Evolutionary conservation across 2,329 filamentous ascomycete genomes (phyloP), one percentile per base, ranked within the genome.

Genomic region (Botrytis porri): DNA sequence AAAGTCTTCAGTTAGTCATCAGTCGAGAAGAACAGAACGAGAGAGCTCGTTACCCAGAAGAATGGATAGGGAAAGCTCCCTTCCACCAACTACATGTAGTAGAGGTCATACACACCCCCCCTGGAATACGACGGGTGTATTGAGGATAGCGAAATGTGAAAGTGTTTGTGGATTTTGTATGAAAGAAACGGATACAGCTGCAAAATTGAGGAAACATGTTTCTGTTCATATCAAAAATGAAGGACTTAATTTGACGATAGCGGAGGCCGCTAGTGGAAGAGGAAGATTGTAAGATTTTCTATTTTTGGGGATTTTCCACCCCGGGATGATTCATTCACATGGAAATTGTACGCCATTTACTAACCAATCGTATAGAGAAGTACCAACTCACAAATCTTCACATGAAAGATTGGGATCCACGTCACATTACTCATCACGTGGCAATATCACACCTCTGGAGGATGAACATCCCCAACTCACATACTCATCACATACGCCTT

Each of bases 191-290:
- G 78, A 79, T 69, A 79, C 78, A 8, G 78, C 78, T 43, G 78
- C 77, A 59, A 79, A 80, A 71, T 72, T 80, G 22, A 75, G 78
- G 72, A 80, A 80, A 78, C 78, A 80, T 75, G 78, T 79, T 57
- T 77, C 77, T 5, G 78, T 79, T 65, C 78, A 80, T 73, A 79
- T 80, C 64, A 79, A 79, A 69, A 80, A 79, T 66, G 78, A 79
- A 70, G 69, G 77, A 22, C 73, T 80, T 29, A 75, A 76, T 63
- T 73, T 80, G 6, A 75, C 73, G 10, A 79, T 80, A 70, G 77
- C 78, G 4, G 78, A 79, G 70, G 77, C 78, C 8, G 76, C 75
- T 8, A 79, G 77, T 74, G 77, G 78, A 5, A 69, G 77, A 69
- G 77, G 77, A 43, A 75, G 77, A 75, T 70, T 80, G 78, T 79